A percentile compares a stretch with the other conserved stretches of the same genome.
Conservation (phyloP, 495 filamentous ascomycete genomes). For the Penicillium riverlandense region DNA sequence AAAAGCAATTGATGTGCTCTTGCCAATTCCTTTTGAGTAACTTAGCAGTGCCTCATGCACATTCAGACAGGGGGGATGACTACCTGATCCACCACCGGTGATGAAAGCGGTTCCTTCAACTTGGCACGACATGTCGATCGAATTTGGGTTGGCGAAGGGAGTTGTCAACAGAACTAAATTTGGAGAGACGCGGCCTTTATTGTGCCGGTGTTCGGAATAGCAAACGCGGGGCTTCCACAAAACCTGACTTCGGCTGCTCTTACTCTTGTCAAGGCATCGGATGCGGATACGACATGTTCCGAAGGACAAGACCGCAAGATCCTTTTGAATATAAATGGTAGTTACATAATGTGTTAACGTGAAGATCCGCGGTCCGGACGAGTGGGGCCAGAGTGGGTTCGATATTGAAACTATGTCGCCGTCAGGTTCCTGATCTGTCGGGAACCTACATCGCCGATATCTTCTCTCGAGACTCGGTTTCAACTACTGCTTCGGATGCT, state of each 20-base stretch:
- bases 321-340: too few species aligned
- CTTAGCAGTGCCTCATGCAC: neutral
- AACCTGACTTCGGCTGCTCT: too few species aligned
- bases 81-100: conserved; percentile 18
- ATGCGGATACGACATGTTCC: conserved; percentile 1
- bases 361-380: neutral
- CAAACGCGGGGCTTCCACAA: too few species aligned
- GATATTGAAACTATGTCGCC: conserved; percentile 7
- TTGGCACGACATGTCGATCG: conserved; percentile 7
- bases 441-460: too few species aligned
- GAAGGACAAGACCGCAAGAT: neutral
- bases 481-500: too few species aligned
- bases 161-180: too few species aligned
- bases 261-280: neutral
- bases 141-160: neutral
- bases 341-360: neutral
- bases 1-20: conserved; percentile 12
- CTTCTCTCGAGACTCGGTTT: too few species aligned
- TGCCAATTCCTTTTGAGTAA: conserved; percentile 18
- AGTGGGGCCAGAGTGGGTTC: neutral
- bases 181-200: too few species aligned
- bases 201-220: too few species aligned
- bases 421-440: conserved; percentile 8
- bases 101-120: conserved; percentile 20
- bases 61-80: neutral